phyloP scores from a whole-genome alignment of 768 basidiomycete genomes.

The Lepiota venenata region DNA sequence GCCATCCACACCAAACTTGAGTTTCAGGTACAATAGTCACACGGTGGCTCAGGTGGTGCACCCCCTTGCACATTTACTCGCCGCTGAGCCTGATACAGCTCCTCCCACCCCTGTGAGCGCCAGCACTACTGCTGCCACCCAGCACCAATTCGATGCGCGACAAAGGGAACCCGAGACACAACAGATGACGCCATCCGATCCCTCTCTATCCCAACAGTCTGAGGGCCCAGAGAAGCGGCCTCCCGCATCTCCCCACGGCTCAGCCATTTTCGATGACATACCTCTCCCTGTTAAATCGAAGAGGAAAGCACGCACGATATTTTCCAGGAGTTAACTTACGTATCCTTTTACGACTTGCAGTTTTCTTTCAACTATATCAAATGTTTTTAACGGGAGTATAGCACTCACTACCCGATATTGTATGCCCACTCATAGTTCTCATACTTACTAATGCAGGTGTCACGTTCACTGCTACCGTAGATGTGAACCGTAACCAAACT shows the following conservation, averaged over 20 bases:
- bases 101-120: not conserved
- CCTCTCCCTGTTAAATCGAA: slow-evolving; percentile 11
- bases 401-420: no score
- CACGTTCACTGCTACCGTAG: no score
- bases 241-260: not conserved
- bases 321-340: slow-evolving; percentile 1
- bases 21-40: slow-evolving; percentile 1
- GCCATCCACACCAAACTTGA: slow-evolving; percentile 5
- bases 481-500: no score
- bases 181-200: not conserved
- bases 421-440: no score
- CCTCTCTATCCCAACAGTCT: not conserved
- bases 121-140: not conserved
- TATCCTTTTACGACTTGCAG: no score
- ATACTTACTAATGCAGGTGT: no score
- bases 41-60: not conserved
- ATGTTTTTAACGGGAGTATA: no score
- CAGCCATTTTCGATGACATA: slow-evolving; percentile 6
- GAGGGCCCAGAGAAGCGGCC: not conserved
- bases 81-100: not conserved
- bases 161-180: not conserved
- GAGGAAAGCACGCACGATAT: slow-evolving; percentile 7
- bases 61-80: slow-evolving; percentile 7
- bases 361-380: no score
- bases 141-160: not conserved